These are phyloP conservation scores for Cadophora sp. DNA, from an alignment of 2,329 filamentous ascomycete genomes.

Conservation along the genomic window DNA sequence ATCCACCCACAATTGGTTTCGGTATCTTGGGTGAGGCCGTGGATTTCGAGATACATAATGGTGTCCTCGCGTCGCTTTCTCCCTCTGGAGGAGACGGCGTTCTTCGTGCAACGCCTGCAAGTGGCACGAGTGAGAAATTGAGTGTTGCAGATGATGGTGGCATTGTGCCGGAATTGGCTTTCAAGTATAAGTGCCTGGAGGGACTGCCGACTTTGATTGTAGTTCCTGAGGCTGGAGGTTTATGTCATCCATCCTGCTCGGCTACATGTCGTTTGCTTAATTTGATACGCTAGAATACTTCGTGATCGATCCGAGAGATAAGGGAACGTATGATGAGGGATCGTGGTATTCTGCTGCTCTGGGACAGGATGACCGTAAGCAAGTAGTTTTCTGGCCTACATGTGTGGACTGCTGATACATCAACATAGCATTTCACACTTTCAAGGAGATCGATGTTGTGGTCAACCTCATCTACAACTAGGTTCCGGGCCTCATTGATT, in stretches of 20 bases:
- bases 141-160: background rate
- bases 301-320: background rate
- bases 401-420: background rate
- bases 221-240: background rate
- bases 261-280: background rate
- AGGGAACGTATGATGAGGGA: background rate
- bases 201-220: background rate
- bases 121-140: background rate
- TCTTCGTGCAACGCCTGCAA: background rate
- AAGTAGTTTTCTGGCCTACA: background rate
- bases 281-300: background rate
- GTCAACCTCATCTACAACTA: constrained; percentile 2
- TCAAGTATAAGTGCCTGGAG: background rate
- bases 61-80: background rate
- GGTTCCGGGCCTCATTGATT: too few relatives aligned
- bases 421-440: background rate
- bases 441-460: constrained; percentile 2
- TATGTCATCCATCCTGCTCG: background rate
- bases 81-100: background rate
- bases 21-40: background rate
- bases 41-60: background rate
- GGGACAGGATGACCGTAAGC: background rate
- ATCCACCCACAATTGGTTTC: background rate
- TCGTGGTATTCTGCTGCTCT: background rate
- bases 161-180: background rate